Evolutionary conservation across 257 asterid species (phyloP), one percentile per base, ranked within the genome.

Genomic region (Solanum sitiens): DNA sequence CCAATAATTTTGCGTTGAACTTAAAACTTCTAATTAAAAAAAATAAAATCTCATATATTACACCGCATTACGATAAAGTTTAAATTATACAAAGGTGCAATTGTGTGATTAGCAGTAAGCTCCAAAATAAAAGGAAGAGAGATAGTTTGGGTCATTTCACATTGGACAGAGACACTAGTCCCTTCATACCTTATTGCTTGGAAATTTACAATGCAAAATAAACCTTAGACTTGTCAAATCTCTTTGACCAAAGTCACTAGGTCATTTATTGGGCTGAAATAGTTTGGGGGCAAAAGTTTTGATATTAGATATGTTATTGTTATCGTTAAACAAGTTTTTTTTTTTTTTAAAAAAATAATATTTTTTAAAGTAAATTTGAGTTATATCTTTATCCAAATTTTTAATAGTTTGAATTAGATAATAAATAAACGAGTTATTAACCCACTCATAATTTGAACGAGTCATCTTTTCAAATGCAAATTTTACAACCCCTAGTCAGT

Each of bases 111-210:
- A 53, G 63, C 63, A 53, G 63, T 12, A 42, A 20, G 50, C 30
- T 73, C 18, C 80, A 18, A 73, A 20, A 72, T 33, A 8, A 18
- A 72, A 33, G 97, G 98, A 75, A 91, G 94, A 4, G 96, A 90
- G 23, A 53, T 6, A 53, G 23, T 16, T 53, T 53, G 63, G 63
- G 23, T 53, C 23, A 53, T 53, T 95, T 86, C 30, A 73, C 47
- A 73, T 35, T 73, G 80, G 47, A 37, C 12, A 20, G 30, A 33
- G 42, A 53, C 47, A 83, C 72, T 5, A 27, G 18, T 53, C 6
- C 39, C 32, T 47, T 32, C 86, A 47, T 18, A 72, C 79, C 79
- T 73, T 20, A 73, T 10, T 35, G 80, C 27, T 72, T 72, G 45
- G 45, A 72, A 32, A 15, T 71, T 71, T 33, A 35, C 47, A 9